phyloP scores from a whole-genome alignment of 2,329 filamentous ascomycete species.

The Magnaporthiopsis poae region DNA sequence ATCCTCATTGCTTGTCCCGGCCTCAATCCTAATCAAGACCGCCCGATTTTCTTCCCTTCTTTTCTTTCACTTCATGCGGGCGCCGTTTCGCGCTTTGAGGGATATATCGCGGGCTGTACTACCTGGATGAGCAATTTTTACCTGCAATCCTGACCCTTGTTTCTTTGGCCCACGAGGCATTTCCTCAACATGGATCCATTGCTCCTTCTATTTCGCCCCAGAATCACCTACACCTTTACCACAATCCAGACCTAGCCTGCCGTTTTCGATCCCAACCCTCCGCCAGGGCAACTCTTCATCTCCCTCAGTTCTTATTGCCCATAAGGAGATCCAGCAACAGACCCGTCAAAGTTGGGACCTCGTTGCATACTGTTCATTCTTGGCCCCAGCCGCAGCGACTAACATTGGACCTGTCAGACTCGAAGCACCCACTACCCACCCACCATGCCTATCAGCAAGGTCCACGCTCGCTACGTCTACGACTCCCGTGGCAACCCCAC shows the following conservation, averaged over 20 bases:
- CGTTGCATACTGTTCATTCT: background rate
- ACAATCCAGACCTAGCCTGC: background rate
- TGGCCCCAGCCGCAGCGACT: background rate
- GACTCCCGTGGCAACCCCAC: slow-evolving; percentile 98
- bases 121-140: background rate
- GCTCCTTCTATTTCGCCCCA: background rate
- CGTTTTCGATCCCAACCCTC: background rate
- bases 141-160: background rate
- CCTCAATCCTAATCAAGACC: background rate
- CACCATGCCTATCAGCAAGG: slow-evolving; percentile 76
- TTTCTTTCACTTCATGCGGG: background rate
- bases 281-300: background rate
- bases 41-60: background rate
- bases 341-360: background rate
- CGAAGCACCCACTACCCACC: background rate
- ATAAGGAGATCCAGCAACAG: too few relatives aligned
- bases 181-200: background rate
- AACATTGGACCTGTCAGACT: background rate
- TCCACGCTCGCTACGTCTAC: slow-evolving; percentile 91
- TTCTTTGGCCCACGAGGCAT: background rate
- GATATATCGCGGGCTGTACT: background rate
- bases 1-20: background rate
- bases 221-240: background rate
- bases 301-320: too few relatives aligned
- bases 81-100: background rate